Conservation (phyloP, 2,329 filamentous ascomycete genomes). For the Trichoderma koningii region DNA sequence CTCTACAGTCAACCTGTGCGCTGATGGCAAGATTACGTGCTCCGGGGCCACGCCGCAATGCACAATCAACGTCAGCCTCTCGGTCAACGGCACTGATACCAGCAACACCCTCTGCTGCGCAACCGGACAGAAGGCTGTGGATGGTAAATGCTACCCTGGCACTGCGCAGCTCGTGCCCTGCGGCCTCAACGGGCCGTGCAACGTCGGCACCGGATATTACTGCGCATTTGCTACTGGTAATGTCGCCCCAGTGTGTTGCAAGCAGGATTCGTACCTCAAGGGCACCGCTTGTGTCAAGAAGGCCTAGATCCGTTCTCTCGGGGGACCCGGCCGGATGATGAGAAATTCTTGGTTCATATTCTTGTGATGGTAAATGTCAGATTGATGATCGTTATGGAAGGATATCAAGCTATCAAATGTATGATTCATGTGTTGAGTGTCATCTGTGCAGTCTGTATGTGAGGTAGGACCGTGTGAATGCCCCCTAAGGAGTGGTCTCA, state of each 20-base stretch:
- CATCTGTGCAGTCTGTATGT: too few relatives aligned
- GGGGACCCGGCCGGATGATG: too few relatives aligned
- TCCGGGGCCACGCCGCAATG: not conserved
- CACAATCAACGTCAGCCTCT: not conserved
- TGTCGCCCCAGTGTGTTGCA: not conserved
- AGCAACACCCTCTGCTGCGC: not conserved
- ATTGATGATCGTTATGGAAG: too few relatives aligned
- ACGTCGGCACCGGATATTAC: not conserved
- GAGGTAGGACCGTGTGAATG: too few relatives aligned
- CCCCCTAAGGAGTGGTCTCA: too few relatives aligned
- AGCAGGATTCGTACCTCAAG: not conserved
- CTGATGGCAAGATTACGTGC: not conserved
- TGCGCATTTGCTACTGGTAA: not conserved
- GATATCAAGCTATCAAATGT: too few relatives aligned
- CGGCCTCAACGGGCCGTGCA: not conserved
- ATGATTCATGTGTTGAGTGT: too few relatives aligned
- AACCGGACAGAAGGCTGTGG: slow-evolving; percentile 7
- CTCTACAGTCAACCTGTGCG: not conserved
- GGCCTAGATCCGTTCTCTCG: not conserved
- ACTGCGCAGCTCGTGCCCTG: not conserved
- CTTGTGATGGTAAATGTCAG: too few relatives aligned
- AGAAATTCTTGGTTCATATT: too few relatives aligned
- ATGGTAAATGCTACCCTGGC: slow-evolving; percentile 14
- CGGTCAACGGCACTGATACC: not conserved
- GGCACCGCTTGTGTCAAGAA: not conserved